Conservation (phyloP, 805 yeast species). For the Saturnispora sekii region DNA sequence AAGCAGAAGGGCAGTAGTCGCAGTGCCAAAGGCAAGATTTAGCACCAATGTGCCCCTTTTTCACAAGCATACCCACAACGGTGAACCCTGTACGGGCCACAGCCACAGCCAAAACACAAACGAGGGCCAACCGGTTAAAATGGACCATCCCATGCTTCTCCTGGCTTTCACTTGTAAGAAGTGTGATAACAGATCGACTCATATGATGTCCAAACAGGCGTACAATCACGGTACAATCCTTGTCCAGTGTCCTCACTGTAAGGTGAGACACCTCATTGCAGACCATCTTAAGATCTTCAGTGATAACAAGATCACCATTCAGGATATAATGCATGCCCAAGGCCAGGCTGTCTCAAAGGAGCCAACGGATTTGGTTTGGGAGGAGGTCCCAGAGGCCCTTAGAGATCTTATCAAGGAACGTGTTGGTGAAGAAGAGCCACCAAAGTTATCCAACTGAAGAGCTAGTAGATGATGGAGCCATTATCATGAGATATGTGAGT, state of each 20-base stretch:
- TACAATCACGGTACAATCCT: slow-evolving; percentile 79
- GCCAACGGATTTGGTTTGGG: slow-evolving; percentile 60
- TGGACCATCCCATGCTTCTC: slow-evolving; percentile 72
- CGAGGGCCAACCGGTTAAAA: slow-evolving; percentile 26
- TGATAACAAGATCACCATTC: slow-evolving; percentile 68
- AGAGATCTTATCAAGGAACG: slow-evolving; percentile 47
- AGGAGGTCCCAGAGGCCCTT: slow-evolving; percentile 53
- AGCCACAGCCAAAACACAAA: slow-evolving; percentile 5
- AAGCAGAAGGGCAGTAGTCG: neutral
- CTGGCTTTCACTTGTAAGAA: slow-evolving; percentile 88
- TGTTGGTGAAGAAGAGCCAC: slow-evolving; percentile 32
- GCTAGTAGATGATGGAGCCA: neutral
- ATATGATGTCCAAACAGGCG: slow-evolving; percentile 87
- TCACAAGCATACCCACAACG: slow-evolving; percentile 10
- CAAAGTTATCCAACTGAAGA: slow-evolving; percentile 2
- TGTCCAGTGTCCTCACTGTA: slow-evolving; percentile 87
- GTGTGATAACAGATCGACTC: slow-evolving; percentile 77
- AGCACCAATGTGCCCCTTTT: neutral
- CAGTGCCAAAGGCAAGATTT: neutral
- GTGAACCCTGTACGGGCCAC: slow-evolving; percentile 11
- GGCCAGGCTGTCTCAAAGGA: slow-evolving; percentile 66
- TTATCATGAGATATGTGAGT: too few relatives aligned
- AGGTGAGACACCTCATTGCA: slow-evolving; percentile 81
- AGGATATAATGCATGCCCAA: slow-evolving; percentile 64
- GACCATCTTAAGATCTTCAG: slow-evolving; percentile 78